Evolutionary conservation across 176 grass and related monocot species (phyloP).

Genomic region (Luzula sylvatica): DNA sequence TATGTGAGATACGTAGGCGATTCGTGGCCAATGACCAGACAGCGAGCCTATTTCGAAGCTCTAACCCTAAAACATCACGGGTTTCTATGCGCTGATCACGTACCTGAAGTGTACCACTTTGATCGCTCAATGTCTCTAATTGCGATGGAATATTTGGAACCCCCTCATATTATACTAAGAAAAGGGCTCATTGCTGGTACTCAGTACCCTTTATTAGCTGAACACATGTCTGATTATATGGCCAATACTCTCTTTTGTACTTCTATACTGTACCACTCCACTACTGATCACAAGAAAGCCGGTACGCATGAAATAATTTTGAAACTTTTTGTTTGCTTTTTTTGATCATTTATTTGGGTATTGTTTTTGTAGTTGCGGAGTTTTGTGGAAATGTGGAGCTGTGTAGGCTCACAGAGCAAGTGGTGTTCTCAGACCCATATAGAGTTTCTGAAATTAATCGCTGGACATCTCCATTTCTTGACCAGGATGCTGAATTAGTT

Average conservation of each 20-base stretch:
- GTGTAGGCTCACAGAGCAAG: conserved; percentile 82
- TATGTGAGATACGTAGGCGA: conserved; percentile 71
- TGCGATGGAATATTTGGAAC: conserved; percentile 77
- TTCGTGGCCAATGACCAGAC: conserved; percentile 81
- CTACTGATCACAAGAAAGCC: conserved; percentile 62
- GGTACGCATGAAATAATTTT: conserved; percentile 27
- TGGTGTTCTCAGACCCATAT: conserved; percentile 89
- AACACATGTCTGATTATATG: conserved; percentile 76
- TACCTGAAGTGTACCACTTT: conserved; percentile 92
- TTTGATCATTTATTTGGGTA: conserved; percentile 9
- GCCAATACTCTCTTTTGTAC: conserved; percentile 92
- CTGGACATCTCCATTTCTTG: conserved; percentile 72
- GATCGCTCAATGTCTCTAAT: conserved; percentile 74
- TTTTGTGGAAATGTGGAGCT: conserved; percentile 79
- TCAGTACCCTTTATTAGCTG: conserved; percentile 66
- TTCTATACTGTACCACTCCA: conserved; percentile 55
- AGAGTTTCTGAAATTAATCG: conserved; percentile 52
- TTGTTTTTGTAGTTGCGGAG: conserved; percentile 45
- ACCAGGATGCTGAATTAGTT: conserved; percentile 63
- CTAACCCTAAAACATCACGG: conserved; percentile 50
- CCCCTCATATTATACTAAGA: conserved; percentile 83
- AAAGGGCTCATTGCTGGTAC: conserved; percentile 89
- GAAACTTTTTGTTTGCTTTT: background rate
- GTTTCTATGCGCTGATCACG: conserved; percentile 56
- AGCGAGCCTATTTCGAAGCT: conserved; percentile 87